Evolutionary conservation across 495 filamentous ascomycete species (phyloP), one percentile per base, ranked within the genome.

Genomic region (Podospora fimiseda): DNA sequence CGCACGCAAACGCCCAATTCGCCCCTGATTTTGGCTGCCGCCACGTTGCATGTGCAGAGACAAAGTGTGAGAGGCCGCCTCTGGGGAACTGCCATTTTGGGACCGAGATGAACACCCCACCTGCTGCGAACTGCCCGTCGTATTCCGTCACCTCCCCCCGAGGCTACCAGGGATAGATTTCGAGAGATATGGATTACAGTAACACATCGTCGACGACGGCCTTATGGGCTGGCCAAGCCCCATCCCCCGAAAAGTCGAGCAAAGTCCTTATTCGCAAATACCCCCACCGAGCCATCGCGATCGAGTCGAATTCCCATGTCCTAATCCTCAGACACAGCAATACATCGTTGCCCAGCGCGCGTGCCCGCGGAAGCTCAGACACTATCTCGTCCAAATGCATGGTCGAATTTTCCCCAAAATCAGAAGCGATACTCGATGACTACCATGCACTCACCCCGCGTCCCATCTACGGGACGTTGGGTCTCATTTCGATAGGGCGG

Each of bases 401-500:
- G 70, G 89, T 97, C 50, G 90, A 96, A 64, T 95, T 96, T 70
- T 73, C 81, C 1, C 71, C 77, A 9, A 62, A 77, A n/a, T 72
- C 79, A n/a, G 70, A 79, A 40, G 74, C 79, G 41, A 78, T 93
- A 49, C 73, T 96, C 30, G 73, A 72, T 52, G 84, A 85, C 24
- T 97, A 90, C 67, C 79, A 83, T 47, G 72, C 83, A 3, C 65
- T 96, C 38, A 86, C 84, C 40, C 73, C 79, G n/a, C 74, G 81
- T 16, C 80, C 83, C n/a, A 88, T 89, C 30, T 81, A 90, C 59
- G 93, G 93, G 24, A 96, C 91, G 2, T 77, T 98, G 48, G 93
- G 93, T 1, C 73, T 98, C 36, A 88, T 97, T 53, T 91, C 90
- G 2, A 76, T 96, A 43, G 80, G 81, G 43, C 76, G 82, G 22